These are phyloP conservation scores for Amphichorda felina DNA, from an alignment of 2,329 filamentous ascomycete species.

Conservation along the genomic window DNA sequence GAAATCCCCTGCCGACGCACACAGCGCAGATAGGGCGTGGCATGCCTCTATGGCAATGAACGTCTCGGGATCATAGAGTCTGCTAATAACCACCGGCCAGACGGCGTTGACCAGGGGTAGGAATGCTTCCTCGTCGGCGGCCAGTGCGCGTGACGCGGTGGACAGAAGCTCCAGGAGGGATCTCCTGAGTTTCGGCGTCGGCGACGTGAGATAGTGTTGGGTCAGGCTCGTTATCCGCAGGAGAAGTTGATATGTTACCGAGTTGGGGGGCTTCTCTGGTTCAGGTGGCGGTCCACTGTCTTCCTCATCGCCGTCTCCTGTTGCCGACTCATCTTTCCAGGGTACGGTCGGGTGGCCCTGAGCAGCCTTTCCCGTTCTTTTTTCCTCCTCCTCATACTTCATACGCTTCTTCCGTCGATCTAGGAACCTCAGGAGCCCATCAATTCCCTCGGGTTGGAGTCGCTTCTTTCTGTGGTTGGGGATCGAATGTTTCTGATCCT, in stretches of 20 bases:
- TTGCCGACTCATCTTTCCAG: constrained; percentile 21
- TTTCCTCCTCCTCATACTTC: constrained; percentile 23
- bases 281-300: constrained; percentile 16
- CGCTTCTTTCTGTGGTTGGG: constrained; percentile 30
- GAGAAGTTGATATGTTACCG: constrained; percentile 70
- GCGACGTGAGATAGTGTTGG: constrained; percentile 82
- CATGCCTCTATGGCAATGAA: constrained; percentile 62
- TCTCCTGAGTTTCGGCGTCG: constrained; percentile 65
- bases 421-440: constrained; percentile 43
- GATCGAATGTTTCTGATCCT: constrained; percentile 20
- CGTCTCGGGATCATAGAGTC: constrained; percentile 53
- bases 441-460: constrained; percentile 21
- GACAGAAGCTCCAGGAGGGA: constrained; percentile 68
- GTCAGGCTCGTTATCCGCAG: constrained; percentile 72
- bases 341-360: constrained; percentile 19
- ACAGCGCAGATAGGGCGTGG: constrained; percentile 56
- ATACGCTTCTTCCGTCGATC: constrained; percentile 36
- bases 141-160: constrained; percentile 60
- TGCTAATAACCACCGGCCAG: constrained; percentile 71
- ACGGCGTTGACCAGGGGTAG: constrained; percentile 81
- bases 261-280: constrained; percentile 51
- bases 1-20: constrained; percentile 66
- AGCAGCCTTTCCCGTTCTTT: constrained; percentile 12
- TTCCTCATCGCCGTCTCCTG: constrained; percentile 20
- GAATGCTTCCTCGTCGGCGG: constrained; percentile 69